Conservation (phyloP, 495 filamentous ascomycete genomes). For the Glutinoglossum americanum region DNA sequence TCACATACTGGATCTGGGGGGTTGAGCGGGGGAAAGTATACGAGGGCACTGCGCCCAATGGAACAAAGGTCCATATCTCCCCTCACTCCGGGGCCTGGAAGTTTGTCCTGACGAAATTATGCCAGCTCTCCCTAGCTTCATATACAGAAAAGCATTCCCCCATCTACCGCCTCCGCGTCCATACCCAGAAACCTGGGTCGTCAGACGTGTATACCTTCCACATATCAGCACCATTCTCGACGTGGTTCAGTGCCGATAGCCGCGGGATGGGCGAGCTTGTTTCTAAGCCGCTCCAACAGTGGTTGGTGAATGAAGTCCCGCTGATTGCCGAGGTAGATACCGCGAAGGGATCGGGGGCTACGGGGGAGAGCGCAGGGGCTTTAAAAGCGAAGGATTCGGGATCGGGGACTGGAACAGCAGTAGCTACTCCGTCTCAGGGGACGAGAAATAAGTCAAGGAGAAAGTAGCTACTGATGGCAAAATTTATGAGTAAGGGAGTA, state of each 20-base stretch:
- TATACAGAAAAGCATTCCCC: constrained; percentile 55
- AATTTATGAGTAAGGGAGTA: neutral
- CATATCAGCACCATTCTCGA: constrained; percentile 48
- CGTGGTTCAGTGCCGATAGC: constrained; percentile 71
- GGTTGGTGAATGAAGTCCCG: constrained; percentile 49
- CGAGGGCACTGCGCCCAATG: constrained; percentile 27
- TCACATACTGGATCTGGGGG: constrained; percentile 72
- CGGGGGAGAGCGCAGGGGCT: neutral
- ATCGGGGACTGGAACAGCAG: neutral
- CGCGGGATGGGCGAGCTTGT: constrained; percentile 50
- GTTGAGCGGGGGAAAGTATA: constrained; percentile 73
- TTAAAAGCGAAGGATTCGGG: neutral
- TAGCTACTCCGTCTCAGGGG: neutral
- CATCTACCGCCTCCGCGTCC: constrained; percentile 52
- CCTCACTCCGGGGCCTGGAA: constrained; percentile 2
- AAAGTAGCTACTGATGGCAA: neutral
- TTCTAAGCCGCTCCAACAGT: constrained; percentile 59
- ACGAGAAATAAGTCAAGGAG: neutral
- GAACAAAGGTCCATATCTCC: constrained; percentile 12
- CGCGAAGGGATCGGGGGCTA: constrained; percentile 1
- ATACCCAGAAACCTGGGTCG: constrained; percentile 24
- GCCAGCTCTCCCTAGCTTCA: constrained; percentile 43
- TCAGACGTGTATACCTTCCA: constrained; percentile 20
- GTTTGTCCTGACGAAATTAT: neutral
- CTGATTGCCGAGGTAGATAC: constrained; percentile 47